A percentile compares a stretch with the other conserved stretches of the same genome.
phyloP scores from a whole-genome alignment of 2,329 filamentous ascomycete genomes.

The Verticillium longisporum region DNA sequence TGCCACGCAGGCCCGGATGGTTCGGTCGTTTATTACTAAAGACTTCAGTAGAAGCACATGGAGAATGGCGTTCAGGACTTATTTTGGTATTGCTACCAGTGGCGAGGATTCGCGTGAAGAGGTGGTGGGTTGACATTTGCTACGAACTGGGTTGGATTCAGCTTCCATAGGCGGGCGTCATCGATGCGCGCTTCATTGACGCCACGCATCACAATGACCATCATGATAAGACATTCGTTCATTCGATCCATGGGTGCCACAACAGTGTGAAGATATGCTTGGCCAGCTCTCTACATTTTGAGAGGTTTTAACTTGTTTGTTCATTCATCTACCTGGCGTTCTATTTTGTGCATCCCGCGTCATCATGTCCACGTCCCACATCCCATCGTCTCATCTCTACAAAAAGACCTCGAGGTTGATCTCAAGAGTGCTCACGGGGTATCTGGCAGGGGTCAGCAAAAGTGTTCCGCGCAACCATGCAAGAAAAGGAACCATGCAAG shows the following conservation, averaged over 20 bases:
- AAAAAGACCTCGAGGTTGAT: slow-evolving; percentile 92
- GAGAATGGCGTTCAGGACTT: not conserved
- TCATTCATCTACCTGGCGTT: slow-evolving; percentile 7
- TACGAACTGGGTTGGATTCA: not conserved
- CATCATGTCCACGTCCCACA: not conserved
- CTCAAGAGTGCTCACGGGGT: slow-evolving; percentile 90
- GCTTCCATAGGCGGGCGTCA: not conserved
- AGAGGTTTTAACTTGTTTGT: slow-evolving; percentile 9
- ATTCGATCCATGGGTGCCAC: not conserved
- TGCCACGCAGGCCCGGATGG: not conserved
- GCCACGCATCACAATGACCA: not conserved
- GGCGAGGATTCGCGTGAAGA: not conserved
- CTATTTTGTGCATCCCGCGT: slow-evolving; percentile 1
- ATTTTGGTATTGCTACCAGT: not conserved
- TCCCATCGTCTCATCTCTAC: slow-evolving; percentile 31
- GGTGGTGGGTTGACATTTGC: too few species aligned
- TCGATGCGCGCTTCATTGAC: not conserved
- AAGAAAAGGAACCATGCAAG: not conserved
- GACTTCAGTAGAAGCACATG: not conserved
- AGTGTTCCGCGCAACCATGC: not conserved
- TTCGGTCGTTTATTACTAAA: not conserved
- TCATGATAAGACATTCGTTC: not conserved
- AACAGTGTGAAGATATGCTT: not conserved
- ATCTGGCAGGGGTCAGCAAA: slow-evolving; percentile 38
- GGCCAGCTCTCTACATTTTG: slow-evolving; percentile 4